Percentiles rank a stretch among this genome's conserved stretches.
These are phyloP conservation scores for Paradendryphiella salina DNA, from an alignment of 2,329 filamentous ascomycete genomes.

Conservation along the genomic window DNA sequence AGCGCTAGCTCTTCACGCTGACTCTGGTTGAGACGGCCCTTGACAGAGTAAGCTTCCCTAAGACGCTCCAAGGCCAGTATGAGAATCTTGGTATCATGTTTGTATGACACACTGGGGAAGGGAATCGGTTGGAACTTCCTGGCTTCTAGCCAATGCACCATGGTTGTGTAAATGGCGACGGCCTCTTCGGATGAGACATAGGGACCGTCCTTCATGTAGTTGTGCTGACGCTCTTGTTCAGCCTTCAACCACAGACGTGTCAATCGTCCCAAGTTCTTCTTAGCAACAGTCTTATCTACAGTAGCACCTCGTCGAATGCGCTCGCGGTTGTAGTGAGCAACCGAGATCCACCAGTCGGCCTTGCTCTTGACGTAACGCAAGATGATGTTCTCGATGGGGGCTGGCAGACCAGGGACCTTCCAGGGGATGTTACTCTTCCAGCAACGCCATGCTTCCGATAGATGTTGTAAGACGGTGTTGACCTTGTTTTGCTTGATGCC, in stretches of 20 bases:
- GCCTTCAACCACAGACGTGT: constrained; percentile 97
- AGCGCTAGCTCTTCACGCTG: constrained; percentile 95
- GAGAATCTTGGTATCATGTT: constrained; percentile 98
- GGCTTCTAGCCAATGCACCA: constrained; percentile 97
- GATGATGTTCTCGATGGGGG: constrained; percentile 98
- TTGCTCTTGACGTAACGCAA: constrained; percentile 98
- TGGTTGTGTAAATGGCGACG: constrained; percentile 97
- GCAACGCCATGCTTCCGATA: constrained; percentile 98
- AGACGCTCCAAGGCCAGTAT: constrained; percentile 92
- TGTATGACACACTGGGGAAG: constrained; percentile 98
- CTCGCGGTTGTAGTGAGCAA: constrained; percentile 98
- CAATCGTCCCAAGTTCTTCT: constrained; percentile 95
- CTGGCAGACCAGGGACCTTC: constrained; percentile 96
- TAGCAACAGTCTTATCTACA: constrained; percentile 98
- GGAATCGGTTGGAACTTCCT: constrained; percentile 98
- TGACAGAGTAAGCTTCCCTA: constrained; percentile 95
- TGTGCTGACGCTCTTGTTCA: constrained; percentile 97
- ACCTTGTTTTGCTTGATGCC: constrained; percentile 99
- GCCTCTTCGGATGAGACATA: constrained; percentile 98
- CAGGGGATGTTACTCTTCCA: constrained; percentile 99
- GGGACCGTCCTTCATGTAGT: constrained; percentile 98
- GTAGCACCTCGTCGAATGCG: constrained; percentile 94
- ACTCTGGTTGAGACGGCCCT: constrained; percentile 93
- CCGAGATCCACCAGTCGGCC: constrained; percentile 99
- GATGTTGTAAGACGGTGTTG: constrained; percentile 93